Evolutionary conservation across 371 early-diverging fungal genomes (phyloP).

Genomic region (Funneliformis caledonium): DNA sequence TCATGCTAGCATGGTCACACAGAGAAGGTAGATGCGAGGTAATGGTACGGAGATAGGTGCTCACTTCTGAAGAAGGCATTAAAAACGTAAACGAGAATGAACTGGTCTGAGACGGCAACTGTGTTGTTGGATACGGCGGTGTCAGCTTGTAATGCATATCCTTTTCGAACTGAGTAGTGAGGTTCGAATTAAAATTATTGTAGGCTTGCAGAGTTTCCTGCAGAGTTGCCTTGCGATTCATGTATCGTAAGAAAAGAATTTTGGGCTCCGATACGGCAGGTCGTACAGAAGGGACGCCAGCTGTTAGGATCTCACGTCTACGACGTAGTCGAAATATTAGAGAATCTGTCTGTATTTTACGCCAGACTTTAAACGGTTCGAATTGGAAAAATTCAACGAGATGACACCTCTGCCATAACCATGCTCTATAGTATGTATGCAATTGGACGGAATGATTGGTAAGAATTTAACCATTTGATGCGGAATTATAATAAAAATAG

Average conservation of each 20-base stretch:
- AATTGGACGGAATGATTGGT: not conserved
- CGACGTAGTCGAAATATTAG: slow-evolving; percentile 61
- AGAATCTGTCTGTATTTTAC: slow-evolving; percentile 68
- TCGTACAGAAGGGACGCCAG: slow-evolving; percentile 13
- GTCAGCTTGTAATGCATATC: slow-evolving; percentile 43
- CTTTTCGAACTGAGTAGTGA: slow-evolving; percentile 22
- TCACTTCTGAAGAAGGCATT: slow-evolving; percentile 54
- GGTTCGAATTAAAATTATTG: slow-evolving; percentile 39
- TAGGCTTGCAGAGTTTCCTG: slow-evolving; percentile 44
- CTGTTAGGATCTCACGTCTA: slow-evolving; percentile 9
- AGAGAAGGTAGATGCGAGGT: slow-evolving; percentile 55
- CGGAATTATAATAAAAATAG: not conserved
- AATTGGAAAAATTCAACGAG: slow-evolving; percentile 64
- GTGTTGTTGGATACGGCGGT: slow-evolving; percentile 30
- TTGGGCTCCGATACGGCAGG: slow-evolving; percentile 7
- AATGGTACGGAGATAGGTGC: slow-evolving; percentile 49
- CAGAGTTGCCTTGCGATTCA: slow-evolving; percentile 43
- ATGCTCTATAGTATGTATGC: slow-evolving; percentile 47
- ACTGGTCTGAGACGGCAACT: slow-evolving; percentile 43
- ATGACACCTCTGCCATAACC: slow-evolving; percentile 63
- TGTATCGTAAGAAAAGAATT: slow-evolving; percentile 52
- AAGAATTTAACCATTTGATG: not conserved
- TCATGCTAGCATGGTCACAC: slow-evolving; percentile 53
- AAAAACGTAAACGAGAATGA: slow-evolving; percentile 56
- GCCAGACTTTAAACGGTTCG: slow-evolving; percentile 71